Percentiles rank a stretch among this genome's conserved stretches.
Conservation (phyloP, 306 rosid genomes). For the Castanea mollissima region DNA sequence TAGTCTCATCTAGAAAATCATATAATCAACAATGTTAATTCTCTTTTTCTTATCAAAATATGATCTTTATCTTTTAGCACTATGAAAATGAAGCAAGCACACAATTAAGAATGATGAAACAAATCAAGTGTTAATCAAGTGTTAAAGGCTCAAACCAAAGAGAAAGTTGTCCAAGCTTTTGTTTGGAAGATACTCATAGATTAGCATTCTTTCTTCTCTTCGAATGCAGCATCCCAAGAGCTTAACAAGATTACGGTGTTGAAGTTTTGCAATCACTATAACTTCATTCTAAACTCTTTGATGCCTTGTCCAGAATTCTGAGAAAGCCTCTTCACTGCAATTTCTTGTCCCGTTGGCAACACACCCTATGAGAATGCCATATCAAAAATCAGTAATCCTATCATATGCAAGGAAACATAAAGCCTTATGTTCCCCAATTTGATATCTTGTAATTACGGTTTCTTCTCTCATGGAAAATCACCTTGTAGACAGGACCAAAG, state of each 20-base stretch:
- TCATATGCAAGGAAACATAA: background rate
- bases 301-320: conserved; percentile 38
- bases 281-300: conserved; percentile 45
- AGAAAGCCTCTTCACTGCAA: conserved; percentile 43
- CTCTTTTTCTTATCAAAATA: background rate
- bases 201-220: conserved; percentile 37
- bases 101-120: background rate
- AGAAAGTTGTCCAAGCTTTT: conserved; percentile 39
- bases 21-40: background rate
- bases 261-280: conserved; percentile 41
- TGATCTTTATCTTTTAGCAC: background rate
- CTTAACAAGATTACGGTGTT: conserved; percentile 47
- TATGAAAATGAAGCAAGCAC: background rate
- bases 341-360: conserved; percentile 34
- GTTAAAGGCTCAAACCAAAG: conserved; percentile 27
- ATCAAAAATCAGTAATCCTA: background rate
- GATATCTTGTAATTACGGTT: background rate
- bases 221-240: conserved; percentile 43
- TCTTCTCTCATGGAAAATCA: conserved; percentile 7
- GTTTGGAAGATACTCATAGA: conserved; percentile 45
- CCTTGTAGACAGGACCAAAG: conserved; percentile 52
- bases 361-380: conserved; percentile 28
- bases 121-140: background rate
- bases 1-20: conserved; percentile 32
- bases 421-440: background rate